Base-by-base conservation (phyloP, 176 grass and related monocot genomes). In the Lolium multiflorum region DNA sequence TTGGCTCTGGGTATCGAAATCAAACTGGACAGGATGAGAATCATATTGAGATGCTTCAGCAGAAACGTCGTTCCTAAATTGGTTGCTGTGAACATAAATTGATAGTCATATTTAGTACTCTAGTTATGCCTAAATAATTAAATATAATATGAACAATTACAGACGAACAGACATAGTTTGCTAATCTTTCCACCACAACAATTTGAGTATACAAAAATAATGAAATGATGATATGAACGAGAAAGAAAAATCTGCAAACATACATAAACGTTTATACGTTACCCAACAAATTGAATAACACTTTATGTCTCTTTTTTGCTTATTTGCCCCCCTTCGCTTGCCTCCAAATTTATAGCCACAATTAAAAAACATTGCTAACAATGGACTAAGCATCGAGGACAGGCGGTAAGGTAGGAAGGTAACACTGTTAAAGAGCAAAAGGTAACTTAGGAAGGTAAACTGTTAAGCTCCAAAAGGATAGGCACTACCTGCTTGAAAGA, bases 401-500 rank as follows among this genome's bases (percentile, higher is more conserved):
- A n/a, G n/a, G n/a, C n/a, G n/a, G n/a, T n/a, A n/a, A n/a, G n/a
- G n/a, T n/a, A n/a, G 57, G 3, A 63, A 84, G 6, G 26, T 22
- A n/a, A 55, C 4, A 79, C 43, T 18, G 4, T 11, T 77, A 84
- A 46, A 63, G 26, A 79, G 10, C 16, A 26, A 54, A 38, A 83
- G 15, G 18, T 22, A 22, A 82, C 10, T 60, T 77, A 52, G 18
- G 7, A 60, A 77, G 20, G 71, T 69, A 67, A 65, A 61, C 0
- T 71, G 11, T 61, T 38, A 81, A 57, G n/a, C 5, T 73, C 80
- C 78, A 67, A 47, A 37, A 80, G 17, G 52, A 87, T 49, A 84
- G 39, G 11, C n/a, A 47, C 52, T 74, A 98, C 95, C 91, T 95
- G 89, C 76, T 93, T 44, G 89, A 91, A 88, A 84, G 65, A 84